Evolutionary conservation across 768 basidiomycete genomes (phyloP), one percentile per base, ranked within the genome.

Genomic region (Melanogaster broomeanus): DNA sequence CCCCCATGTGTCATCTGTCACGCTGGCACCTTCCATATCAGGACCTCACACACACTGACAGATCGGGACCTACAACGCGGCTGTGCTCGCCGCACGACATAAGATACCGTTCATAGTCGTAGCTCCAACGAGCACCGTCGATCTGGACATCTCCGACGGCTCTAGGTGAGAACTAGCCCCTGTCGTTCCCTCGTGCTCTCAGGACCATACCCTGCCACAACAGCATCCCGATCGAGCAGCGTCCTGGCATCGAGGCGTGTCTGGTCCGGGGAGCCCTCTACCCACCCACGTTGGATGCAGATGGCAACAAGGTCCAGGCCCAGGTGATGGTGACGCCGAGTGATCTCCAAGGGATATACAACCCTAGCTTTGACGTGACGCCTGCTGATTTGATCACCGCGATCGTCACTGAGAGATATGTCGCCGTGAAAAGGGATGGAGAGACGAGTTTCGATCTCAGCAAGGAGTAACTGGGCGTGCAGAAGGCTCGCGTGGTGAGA

Each of bases 11-110:
- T 33, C 19, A 47, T 39, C 42, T 45, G 18, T 24, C 30, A 19
- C 30, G 8, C 27, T 18, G 35, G n/a, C 33, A 11, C 28, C 38
- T 47, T 47, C 30, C 27, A 27, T 16, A 19, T 10, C 18, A 37
- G 18, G 35, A n/a, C n/a, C 30, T 4, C 16, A 51, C 24, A 18
- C 37, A 16, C 30, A 16, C 18, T 21, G 16, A 49, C 45, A 79
- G 77, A 89, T 98, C 64, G 94, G 94, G 44, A 97, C 96, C 0
- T 98, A 96, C 74, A 96, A 98, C 61, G 93, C 95, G 16, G 93
- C 96, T 6, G 91, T 96, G 19, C 77, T 97, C 25, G 93, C 94
- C 3, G 85, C 87, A 48, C 81, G 91, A 24, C 93, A 95, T 69
- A 79, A 81, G 9, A 89, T 96, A 24, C 90, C 93, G 3, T 95